Evolutionary conservation across 1,139 yeast genomes (phyloP), one percentile per base, ranked within the genome.

Genomic region (Torulaspora pretoriensis): DNA sequence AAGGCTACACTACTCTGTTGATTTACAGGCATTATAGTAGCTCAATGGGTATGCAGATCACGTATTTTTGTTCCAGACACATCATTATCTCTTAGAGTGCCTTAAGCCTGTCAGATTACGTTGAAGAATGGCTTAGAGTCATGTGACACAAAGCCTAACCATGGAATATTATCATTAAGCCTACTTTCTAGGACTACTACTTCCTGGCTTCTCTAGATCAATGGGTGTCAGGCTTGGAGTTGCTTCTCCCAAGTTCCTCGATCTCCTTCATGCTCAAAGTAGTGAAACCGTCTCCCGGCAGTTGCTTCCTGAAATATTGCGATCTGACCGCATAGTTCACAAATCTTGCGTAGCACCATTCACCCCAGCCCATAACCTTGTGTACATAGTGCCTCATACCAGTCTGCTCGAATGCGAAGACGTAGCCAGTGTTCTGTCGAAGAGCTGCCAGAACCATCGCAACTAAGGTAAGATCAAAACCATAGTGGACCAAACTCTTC

Each of bases 361-460:
- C 83, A 2, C 83, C 83, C 56, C 77, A 68, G 12, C 71, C 63
- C 43, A 78, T 69, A 53, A 78, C 79, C 47, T 72, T 72, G 14
- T 73, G 73, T 49, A 81, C 69, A 70, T 80, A 73, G 42, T 73
- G 67, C 40, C 81, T 70, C 50, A 77, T 61, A 52, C 79, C 84
- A n/a, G 72, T 69, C 2, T 49, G 39, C 37, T 59, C 55, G 47
- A 59, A 60, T 3, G 57, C 44, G 75, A 74, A 9, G 75, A 53
- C 52, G 29, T 44, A 70, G 0, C 86, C 87, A 0, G 87, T 80
- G 53, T 77, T 78, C 45, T 81, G 69, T 56, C 80, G 78, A 42
- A 81, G 69, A 1, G 83, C 84, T 0, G 87, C 87, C 29, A 81
- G 68, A 16, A 81, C 68, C 59, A 81, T 73, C 2, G 87, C 78